phyloP scores from a whole-genome alignment of 2,329 filamentous ascomycete species.

The Diaporthe amygdali region DNA sequence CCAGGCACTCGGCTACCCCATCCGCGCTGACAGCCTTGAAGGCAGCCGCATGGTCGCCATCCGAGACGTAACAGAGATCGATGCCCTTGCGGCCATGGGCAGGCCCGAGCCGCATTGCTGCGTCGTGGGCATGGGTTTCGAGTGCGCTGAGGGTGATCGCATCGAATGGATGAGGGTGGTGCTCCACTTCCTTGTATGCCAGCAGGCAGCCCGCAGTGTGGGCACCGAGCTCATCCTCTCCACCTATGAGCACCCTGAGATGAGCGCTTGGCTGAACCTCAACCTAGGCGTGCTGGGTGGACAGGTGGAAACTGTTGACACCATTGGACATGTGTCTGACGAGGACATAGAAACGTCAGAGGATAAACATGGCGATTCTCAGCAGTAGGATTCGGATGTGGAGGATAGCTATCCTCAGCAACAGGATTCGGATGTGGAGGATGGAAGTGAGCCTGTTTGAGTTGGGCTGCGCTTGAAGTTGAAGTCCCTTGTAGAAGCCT shows the following conservation, averaged over 20 bases:
- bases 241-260: not conserved
- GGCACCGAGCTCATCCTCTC: not conserved
- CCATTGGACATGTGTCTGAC: not conserved
- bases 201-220: not conserved
- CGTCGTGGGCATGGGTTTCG: not conserved
- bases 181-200: not conserved
- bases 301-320: not conserved
- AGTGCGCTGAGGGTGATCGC: not conserved
- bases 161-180: not conserved
- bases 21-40: fast-evolving
- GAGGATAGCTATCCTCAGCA: too few relatives aligned
- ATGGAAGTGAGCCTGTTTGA: too few relatives aligned
- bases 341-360: too few relatives aligned
- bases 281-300: not conserved
- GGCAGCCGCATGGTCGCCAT: not conserved
- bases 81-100: not conserved
- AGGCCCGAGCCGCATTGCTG: not conserved
- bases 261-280: not conserved
- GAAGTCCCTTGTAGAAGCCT: too few relatives aligned
- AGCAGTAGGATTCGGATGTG: too few relatives aligned
- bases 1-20: not conserved
- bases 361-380: too few relatives aligned
- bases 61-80: not conserved
- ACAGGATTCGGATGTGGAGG: too few relatives aligned
- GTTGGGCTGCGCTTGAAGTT: too few relatives aligned